Evolutionary conservation across 352 stramenopile species (phyloP), one percentile per base, ranked within the genome.

Genomic region (Globisporangium ultimum): DNA sequence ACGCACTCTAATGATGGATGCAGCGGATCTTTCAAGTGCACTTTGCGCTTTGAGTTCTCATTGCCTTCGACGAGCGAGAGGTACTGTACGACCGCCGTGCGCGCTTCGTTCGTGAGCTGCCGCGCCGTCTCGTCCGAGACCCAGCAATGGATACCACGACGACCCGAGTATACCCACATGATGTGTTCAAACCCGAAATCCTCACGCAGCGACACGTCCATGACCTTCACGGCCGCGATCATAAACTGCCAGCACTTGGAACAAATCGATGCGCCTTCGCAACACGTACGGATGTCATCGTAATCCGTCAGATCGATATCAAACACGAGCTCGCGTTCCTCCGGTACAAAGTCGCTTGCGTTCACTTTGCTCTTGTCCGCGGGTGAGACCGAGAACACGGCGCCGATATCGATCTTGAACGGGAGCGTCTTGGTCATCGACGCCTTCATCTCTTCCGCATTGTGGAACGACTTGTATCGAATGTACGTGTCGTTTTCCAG

Each of bases 291-390:
- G 47, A 99, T 96, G 66, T 98, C 94, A 72, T 99, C 97, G 88
- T 99, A 99, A 78, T 99, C 98, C 0, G 97, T 99, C 11, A 99
- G 75, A 97, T 99, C 98, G 67, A 99, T 98, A 96, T 99, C 98
- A 69, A 99, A 99, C 32, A 99, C 97, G 15, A 99, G 87, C 72
- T 99, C 98, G 28, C 98, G 87, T 66, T 99, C 87, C 18, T 97
- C 82, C 0, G 97, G 88, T 24, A 84, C 68, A 64, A 99, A 99
- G 50, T 94, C 75, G 15, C 69, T 76, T 15, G 79, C 70, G 43
- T 86, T 92, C 18, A 96, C 84, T 42, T 96, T 96, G 70, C 82
- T 84, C 40, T 96, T 94, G 62, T 96, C 87, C 9, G 75, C 74
- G 0, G 87, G 87, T 3, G 86, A 94, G 6, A 93, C 80, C 3